Base-by-base conservation (phyloP, 163 green algal genomes). In the Chloromonas sp. region DNA sequence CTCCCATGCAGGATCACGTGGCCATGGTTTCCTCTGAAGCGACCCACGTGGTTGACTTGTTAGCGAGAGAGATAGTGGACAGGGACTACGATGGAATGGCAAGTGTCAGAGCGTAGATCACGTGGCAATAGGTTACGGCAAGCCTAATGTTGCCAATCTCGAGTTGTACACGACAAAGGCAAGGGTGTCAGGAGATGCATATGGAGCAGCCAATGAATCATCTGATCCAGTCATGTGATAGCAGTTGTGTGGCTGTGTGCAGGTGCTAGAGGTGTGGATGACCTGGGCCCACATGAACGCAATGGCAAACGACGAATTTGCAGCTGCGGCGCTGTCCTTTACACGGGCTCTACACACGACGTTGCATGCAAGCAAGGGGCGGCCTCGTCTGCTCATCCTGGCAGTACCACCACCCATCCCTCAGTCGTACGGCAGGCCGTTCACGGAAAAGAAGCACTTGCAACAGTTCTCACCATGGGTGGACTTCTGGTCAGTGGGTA, bases 231-330 rank as follows among this genome's bases (percentile, higher is more conserved):
- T 36, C 36, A 36, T 36, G 36, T 36, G 36, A 36, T 36, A 36
- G 36, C 36, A 36, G 36, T 36, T 36, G 36, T 36, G 36, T 36
- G 36, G 36, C 36, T 36, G 36, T 70, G 3, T 74, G 60, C 81
- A 94, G 90, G 92, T 94, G 58, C 81, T 96, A 60, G 93, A 96
- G 84, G 89, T 70, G 0, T 96, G 92, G 92, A 84, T 85, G 11
- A 60, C 84, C 14, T 96, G 91, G 93, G 61, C 84, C 3, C 83
- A 84, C 5, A 89, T 91, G 79, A 87, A 87, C 58, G 89, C 88
- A 13, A 81, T 95, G 3, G 70, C 83, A 1, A 78, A 90, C 36
- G 78, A 88, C 14, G 2, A 77, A 0, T 86, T 88, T 66, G 83
- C 82, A 1, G 0, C 77, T 61, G 76, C 78, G 2, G 88, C 85